phyloP scores from a whole-genome alignment of 2,329 filamentous ascomycete species.

The Meredithiella fracta region DNA sequence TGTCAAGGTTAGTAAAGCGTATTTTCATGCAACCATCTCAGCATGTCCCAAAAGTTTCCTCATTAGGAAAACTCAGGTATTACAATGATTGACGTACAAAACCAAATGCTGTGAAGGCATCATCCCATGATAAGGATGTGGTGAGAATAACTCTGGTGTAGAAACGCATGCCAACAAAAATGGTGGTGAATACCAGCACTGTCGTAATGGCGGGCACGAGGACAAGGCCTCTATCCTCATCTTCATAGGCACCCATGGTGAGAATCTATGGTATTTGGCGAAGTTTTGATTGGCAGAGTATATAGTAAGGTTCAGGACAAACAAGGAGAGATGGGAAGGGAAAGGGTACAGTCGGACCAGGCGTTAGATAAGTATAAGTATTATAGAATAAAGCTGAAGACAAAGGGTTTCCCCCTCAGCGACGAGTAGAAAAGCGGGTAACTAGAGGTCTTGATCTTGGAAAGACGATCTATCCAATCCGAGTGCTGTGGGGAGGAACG shows the following conservation, averaged over 20 bases:
- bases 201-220: conserved; percentile 7
- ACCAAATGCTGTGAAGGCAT: neutral
- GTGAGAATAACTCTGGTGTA: conserved; percentile 10
- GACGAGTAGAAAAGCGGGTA: no score
- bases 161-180: conserved; percentile 12
- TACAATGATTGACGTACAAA: conserved; percentile 9
- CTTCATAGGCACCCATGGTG: neutral
- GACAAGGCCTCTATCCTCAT: neutral
- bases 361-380: no score
- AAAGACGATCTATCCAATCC: neutral
- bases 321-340: no score
- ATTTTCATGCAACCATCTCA: no score
- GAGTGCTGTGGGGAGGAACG: neutral
- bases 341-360: no score
- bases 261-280: neutral
- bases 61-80: neutral
- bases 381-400: no score
- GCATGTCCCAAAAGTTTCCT: neutral
- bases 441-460: no score
- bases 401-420: no score
- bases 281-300: neutral
- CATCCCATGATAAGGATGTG: conserved; percentile 11
- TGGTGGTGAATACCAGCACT: neutral
- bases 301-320: neutral
- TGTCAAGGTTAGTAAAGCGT: neutral